A percentile compares a stretch with the other conserved stretches of the same genome.
Evolutionary conservation across 108 stramenopile genomes (phyloP).

Genomic region (Schizochytrium sp.): DNA sequence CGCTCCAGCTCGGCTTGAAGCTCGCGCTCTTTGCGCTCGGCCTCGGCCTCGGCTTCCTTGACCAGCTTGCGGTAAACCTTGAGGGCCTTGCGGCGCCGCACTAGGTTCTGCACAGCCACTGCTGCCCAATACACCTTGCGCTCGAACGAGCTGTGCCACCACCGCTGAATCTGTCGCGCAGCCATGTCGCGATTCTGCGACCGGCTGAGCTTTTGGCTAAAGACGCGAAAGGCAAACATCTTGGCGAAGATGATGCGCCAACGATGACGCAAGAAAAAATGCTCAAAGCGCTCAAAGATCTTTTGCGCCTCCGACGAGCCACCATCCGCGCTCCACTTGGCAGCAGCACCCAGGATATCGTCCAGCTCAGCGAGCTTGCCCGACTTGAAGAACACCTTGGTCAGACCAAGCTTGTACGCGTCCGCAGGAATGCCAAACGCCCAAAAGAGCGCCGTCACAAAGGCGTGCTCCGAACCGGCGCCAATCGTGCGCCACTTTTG

Average conservation of each 20-base stretch:
- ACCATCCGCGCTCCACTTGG: background rate
- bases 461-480: conserved; percentile 24
- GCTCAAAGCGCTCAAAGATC: conserved; percentile 17
- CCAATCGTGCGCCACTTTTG: background rate
- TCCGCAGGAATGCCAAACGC: conserved; percentile 28
- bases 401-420: conserved; percentile 26
- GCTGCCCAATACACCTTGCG: background rate
- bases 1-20: background rate
- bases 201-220: background rate
- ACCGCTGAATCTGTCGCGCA: background rate
- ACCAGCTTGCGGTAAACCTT: background rate
- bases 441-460: conserved; percentile 33
- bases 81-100: background rate
- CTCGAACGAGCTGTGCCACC: background rate
- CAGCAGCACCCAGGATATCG: background rate
- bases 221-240: background rate
- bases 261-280: background rate
- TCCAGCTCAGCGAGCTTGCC: conserved; percentile 31
- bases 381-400: conserved; percentile 30
- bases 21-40: background rate
- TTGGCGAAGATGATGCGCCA: background rate
- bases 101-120: background rate
- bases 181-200: background rate
- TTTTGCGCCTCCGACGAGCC: background rate
- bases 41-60: background rate